Conservation (phyloP, 2,329 filamentous ascomycete genomes). For the Zasmidium angulare region DNA sequence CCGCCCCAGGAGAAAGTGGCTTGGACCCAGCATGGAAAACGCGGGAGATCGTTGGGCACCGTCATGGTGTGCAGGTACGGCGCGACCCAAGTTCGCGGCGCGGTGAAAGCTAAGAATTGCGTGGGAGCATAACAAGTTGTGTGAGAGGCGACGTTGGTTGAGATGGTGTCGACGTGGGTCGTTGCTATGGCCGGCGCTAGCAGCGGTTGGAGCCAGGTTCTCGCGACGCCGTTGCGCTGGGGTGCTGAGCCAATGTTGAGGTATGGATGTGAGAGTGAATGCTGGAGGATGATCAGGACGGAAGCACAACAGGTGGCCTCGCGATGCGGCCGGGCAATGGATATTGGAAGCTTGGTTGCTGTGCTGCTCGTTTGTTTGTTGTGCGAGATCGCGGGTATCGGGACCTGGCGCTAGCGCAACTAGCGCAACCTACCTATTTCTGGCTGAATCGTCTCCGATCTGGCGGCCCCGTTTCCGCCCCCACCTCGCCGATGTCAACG, state of each 20-base stretch:
- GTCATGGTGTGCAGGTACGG: constrained; percentile 11
- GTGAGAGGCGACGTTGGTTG: constrained; percentile 1
- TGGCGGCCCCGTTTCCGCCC: not conserved
- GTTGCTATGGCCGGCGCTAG: constrained; percentile 8
- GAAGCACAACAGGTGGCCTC: not conserved
- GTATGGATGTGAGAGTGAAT: not conserved
- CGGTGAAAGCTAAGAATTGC: not conserved
- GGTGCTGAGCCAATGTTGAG: not conserved
- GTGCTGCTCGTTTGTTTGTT: not conserved
- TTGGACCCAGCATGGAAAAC: constrained; percentile 42
- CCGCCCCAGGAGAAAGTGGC: constrained; percentile 44
- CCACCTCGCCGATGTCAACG: no score
- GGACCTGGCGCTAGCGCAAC: not conserved
- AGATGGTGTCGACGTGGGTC: constrained; percentile 4
- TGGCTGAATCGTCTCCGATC: not conserved
- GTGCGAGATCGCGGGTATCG: not conserved
- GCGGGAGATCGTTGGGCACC: constrained; percentile 22
- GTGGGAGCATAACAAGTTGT: not conserved
- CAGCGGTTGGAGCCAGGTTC: not conserved
- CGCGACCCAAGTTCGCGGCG: not conserved
- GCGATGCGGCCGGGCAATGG: not conserved
- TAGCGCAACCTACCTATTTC: not conserved
- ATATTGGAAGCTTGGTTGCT: not conserved
- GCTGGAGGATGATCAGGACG: not conserved
- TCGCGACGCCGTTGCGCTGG: not conserved